These are phyloP conservation scores for Stephania yunnanensis DNA, from an alignment of 164 flowering plant genomes.

Conservation along the genomic window DNA sequence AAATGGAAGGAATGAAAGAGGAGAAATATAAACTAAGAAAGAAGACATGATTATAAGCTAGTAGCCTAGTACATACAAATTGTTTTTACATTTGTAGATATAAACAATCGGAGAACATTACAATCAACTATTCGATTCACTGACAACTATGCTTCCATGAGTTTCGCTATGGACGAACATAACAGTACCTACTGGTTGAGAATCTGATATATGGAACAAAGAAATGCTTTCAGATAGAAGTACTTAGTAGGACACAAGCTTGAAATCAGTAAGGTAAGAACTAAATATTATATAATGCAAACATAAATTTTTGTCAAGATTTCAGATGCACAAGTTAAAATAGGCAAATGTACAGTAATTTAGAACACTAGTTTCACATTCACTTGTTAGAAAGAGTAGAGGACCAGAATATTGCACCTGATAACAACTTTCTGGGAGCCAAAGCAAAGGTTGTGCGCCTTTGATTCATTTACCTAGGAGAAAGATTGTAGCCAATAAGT, in stretches of 20 bases:
- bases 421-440: constrained; percentile 48
- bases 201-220: background rate
- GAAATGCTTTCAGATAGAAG: background rate
- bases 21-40: no score
- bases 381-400: background rate
- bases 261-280: background rate
- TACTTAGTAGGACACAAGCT: background rate
- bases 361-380: background rate
- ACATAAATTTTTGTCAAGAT: background rate
- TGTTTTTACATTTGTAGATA: background rate
- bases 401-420: constrained; percentile 39
- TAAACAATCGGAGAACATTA: background rate
- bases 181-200: background rate
- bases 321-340: background rate
- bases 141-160: no score
- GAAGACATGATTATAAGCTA: background rate
- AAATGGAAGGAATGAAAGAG: no score
- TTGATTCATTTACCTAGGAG: constrained; percentile 73
- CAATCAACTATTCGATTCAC: background rate
- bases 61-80: background rate
- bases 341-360: background rate
- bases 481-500: background rate
- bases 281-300: background rate
- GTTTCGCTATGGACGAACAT: background rate
- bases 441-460: constrained; percentile 38